phyloP scores from a whole-genome alignment of 2,329 filamentous ascomycete genomes.

The Microsporum ferrugineum region DNA sequence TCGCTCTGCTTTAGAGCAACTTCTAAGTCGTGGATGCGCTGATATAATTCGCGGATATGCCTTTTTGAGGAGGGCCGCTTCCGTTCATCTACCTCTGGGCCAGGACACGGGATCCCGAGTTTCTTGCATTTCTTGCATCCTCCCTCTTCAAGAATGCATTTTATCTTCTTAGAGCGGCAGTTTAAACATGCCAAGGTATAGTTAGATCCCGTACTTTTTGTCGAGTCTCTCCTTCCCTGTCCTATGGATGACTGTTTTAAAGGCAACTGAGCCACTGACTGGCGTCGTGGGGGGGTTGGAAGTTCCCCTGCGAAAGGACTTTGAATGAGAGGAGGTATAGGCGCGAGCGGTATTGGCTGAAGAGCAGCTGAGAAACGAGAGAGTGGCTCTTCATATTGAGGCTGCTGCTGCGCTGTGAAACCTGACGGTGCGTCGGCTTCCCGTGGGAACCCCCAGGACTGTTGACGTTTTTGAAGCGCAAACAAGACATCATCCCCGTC shows the following conservation, averaged over 20 bases:
- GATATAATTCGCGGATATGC: slow-evolving; percentile 12
- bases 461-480: neutral
- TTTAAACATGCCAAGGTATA: slow-evolving; percentile 8
- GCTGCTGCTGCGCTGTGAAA: neutral
- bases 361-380: neutral
- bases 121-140: slow-evolving; percentile 11
- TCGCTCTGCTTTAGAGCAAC: slow-evolving; percentile 9
- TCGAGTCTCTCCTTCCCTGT: neutral
- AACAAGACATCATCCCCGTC: neutral
- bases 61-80: slow-evolving; percentile 13
- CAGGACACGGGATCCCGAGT: slow-evolving; percentile 8
- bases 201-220: neutral
- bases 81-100: slow-evolving; percentile 9
- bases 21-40: slow-evolving; percentile 12
- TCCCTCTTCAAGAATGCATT: slow-evolving; percentile 8
- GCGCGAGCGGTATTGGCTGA: neutral
- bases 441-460: neutral
- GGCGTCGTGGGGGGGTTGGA: neutral
- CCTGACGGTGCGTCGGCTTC: neutral
- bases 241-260: neutral
- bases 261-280: neutral
- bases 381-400: neutral
- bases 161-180: slow-evolving; percentile 10
- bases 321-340: neutral
- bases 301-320: neutral